A percentile compares a stretch with the other conserved stretches of the same genome.
phyloP scores from a whole-genome alignment of 208 protist genomes.

The Porcisia deanei region DNA sequence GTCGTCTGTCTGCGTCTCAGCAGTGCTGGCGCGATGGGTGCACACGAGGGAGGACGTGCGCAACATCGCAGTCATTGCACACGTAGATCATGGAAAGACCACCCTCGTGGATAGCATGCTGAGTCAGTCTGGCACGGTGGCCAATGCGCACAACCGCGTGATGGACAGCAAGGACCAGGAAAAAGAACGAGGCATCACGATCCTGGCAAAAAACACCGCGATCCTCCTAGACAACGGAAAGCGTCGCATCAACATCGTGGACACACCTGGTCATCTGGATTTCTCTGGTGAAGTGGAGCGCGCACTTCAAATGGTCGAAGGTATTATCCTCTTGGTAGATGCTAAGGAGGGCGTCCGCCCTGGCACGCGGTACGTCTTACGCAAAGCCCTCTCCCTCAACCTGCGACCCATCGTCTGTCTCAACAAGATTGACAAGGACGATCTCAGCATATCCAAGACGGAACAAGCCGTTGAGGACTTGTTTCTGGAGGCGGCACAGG shows the following conservation, averaged over 20 bases:
- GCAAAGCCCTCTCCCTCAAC: conserved; percentile 94
- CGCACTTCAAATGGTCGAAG: conserved; percentile 97
- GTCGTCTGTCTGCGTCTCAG: conserved; percentile 10
- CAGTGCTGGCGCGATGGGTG: conserved; percentile 37
- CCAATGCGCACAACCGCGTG: conserved; percentile 88
- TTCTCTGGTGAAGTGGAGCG: conserved; percentile 98
- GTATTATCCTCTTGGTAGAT: conserved; percentile 96
- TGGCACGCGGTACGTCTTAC: conserved; percentile 98
- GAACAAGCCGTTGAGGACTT: conserved; percentile 96
- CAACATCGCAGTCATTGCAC: conserved; percentile 97
- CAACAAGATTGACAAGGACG: conserved; percentile 98
- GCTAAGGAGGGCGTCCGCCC: conserved; percentile 96
- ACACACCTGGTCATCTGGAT: conserved; percentile 98
- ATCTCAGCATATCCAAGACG: conserved; percentile 88
- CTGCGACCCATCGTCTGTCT: conserved; percentile 97
- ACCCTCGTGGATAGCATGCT: conserved; percentile 97
- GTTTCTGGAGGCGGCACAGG: conserved; percentile 93
- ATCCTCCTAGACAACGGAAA: conserved; percentile 74
- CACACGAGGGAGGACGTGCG: conserved; percentile 82
- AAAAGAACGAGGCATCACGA: conserved; percentile 97
- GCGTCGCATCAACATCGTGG: conserved; percentile 96
- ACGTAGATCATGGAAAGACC: conserved; percentile 98
- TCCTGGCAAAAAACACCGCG: conserved; percentile 96
- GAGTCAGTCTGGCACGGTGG: conserved; percentile 85
- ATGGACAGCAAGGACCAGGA: conserved; percentile 98